Conservation (phyloP, 2,329 filamentous ascomycete genomes). For the Cordyceps cateniannulata region DNA sequence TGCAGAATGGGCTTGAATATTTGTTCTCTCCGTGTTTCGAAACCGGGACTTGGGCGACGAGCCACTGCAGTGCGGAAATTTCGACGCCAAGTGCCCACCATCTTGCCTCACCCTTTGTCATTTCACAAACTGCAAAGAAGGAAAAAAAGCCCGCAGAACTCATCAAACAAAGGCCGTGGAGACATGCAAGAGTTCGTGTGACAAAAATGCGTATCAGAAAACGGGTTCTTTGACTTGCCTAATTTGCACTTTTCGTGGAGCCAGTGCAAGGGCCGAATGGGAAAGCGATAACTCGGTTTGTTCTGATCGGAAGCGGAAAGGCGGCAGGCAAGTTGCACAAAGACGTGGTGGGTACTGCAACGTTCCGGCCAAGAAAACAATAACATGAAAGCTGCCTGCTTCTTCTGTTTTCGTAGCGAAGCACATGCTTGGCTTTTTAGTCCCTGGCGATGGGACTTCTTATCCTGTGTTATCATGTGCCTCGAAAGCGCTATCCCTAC, state of each 20-base stretch:
- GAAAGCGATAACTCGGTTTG: not conserved
- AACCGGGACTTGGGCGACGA: not conserved
- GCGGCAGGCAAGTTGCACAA: not conserved
- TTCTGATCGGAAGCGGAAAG: conserved; percentile 11
- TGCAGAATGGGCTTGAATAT: not conserved
- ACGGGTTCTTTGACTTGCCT: not conserved
- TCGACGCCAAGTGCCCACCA: not conserved
- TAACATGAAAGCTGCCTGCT: not conserved
- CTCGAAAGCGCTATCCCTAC: not conserved
- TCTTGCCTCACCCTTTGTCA: conserved; percentile 6
- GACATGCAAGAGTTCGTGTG: not conserved
- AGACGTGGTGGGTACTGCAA: not conserved
- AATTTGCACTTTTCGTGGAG: conserved; percentile 3
- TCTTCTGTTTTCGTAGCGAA: not conserved
- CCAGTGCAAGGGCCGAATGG: conserved; percentile 9
- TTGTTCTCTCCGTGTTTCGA: conserved; percentile 6
- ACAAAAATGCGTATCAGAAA: not conserved
- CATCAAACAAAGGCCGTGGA: not conserved
- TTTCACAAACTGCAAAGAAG: not conserved
- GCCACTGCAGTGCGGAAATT: not conserved
- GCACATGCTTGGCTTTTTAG: not conserved
- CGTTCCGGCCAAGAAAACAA: conserved; percentile 1
- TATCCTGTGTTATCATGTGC: not conserved
- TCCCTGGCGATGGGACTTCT: not conserved
- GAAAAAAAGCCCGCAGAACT: not conserved